A percentile compares a stretch with the other conserved stretches of the same genome.
These are phyloP conservation scores for Phytophthora idaei DNA, from an alignment of 352 stramenopile species.

Conservation along the genomic window DNA sequence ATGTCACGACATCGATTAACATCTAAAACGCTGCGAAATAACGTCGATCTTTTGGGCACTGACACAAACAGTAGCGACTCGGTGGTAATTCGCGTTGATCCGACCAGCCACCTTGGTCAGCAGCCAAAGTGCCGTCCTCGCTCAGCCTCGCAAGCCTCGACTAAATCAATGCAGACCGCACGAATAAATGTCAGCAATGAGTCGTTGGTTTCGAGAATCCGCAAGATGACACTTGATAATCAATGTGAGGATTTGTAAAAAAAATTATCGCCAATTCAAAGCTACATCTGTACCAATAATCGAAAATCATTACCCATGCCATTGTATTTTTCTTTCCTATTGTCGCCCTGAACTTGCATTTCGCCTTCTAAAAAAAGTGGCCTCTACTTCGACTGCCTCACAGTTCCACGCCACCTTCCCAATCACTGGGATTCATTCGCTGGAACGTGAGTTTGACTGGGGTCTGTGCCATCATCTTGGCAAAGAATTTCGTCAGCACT, in stretches of 20 bases:
- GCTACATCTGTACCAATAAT: too few species aligned
- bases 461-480: conserved; percentile 55
- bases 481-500: conserved; percentile 76
- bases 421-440: conserved; percentile 63
- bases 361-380: conserved; percentile 1
- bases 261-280: too few species aligned
- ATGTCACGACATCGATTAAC: conserved; percentile 48
- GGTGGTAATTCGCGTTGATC: conserved; percentile 12
- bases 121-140: conserved; percentile 16
- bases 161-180: conserved; percentile 15
- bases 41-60: not conserved
- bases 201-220: conserved; percentile 37
- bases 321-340: not conserved
- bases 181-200: conserved; percentile 22
- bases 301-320: not conserved
- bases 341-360: not conserved
- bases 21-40: conserved; percentile 12
- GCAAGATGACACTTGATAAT: conserved; percentile 34
- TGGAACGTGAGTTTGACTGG: conserved; percentile 73
- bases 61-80: conserved; percentile 1
- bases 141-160: conserved; percentile 20
- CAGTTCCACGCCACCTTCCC: conserved; percentile 77
- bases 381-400: conserved; percentile 22
- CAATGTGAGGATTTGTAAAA: conserved; percentile 9
- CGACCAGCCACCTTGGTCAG: conserved; percentile 15